These are phyloP conservation scores for Cucumis melo DNA, from an alignment of 306 rosid species.

Conservation along the genomic window DNA sequence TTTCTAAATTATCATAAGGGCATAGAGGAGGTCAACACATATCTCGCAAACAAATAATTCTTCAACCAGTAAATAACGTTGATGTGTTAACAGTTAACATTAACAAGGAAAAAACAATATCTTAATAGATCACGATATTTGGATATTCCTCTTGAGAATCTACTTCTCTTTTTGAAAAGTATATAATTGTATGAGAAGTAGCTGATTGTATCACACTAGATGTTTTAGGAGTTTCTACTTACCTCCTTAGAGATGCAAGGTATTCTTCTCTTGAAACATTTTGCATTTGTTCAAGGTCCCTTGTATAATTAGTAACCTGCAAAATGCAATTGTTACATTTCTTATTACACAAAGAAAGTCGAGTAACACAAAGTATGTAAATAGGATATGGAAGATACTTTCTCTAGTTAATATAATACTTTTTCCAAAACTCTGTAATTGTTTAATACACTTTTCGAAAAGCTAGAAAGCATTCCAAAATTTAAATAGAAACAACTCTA, in stretches of 20 bases:
- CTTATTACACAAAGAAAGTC: not conserved
- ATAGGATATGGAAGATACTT: not conserved
- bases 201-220: constrained; percentile 2
- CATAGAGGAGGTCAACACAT: not conserved
- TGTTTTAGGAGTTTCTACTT: constrained; percentile 8
- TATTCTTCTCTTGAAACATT: constrained; percentile 87
- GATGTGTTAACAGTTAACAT: not conserved
- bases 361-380: not conserved
- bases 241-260: constrained; percentile 94
- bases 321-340: constrained; percentile 6
- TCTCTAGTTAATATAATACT: not conserved
- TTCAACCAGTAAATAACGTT: no score
- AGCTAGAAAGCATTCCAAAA: not conserved
- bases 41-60: not conserved
- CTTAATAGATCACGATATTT: constrained; percentile 90
- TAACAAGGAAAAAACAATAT: constrained; percentile 23
- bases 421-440: not conserved
- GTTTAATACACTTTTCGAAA: not conserved
- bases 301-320: constrained; percentile 89
- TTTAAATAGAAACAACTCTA: not conserved
- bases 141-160: constrained; percentile 90
- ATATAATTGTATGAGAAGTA: constrained; percentile 18
- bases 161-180: constrained; percentile 91
- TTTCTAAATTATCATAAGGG: not conserved
- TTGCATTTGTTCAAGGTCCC: constrained; percentile 99